A percentile compares a stretch with the other conserved stretches of the same genome.
These are phyloP conservation scores for Ophiostoma ips DNA, from an alignment of 2,329 filamentous ascomycete species.

Conservation along the genomic window DNA sequence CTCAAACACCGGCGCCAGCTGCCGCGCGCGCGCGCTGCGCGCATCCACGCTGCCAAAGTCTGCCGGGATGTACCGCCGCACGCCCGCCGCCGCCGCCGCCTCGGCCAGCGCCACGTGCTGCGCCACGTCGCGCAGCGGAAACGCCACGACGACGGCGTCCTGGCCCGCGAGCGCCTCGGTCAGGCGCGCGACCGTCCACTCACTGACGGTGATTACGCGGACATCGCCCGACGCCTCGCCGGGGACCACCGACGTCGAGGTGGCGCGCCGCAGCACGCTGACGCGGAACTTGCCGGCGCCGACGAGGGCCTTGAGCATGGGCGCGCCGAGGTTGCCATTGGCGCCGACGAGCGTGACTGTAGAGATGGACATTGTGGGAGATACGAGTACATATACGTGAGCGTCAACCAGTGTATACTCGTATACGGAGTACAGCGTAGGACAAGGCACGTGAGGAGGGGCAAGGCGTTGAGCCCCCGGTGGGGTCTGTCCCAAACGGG, in stretches of 20 bases:
- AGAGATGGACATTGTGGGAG: slow-evolving; percentile 23
- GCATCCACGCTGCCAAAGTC: slow-evolving; percentile 29
- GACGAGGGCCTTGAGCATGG: slow-evolving; percentile 21
- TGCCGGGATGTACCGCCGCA: slow-evolving; percentile 25
- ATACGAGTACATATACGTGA: too few species aligned
- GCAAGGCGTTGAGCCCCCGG: too few species aligned
- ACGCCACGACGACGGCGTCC: slow-evolving; percentile 25
- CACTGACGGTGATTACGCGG: slow-evolving; percentile 15
- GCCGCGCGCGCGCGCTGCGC: slow-evolving; percentile 19
- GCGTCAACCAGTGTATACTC: too few species aligned
- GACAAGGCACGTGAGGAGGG: neutral
- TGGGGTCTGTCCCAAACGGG: too few species aligned
- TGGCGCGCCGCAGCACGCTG: slow-evolving; percentile 21
- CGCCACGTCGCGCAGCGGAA: slow-evolving; percentile 18
- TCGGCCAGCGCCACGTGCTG: slow-evolving; percentile 24
- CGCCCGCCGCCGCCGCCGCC: slow-evolving; percentile 24
- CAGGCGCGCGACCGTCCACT: slow-evolving; percentile 20
- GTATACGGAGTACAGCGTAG: too few species aligned
- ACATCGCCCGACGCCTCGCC: slow-evolving; percentile 10
- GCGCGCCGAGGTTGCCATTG: slow-evolving; percentile 23
- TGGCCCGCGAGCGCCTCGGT: slow-evolving; percentile 20
- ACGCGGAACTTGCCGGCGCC: slow-evolving; percentile 19
- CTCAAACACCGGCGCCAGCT: slow-evolving; percentile 24
- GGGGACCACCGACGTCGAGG: slow-evolving; percentile 17
- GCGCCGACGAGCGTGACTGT: slow-evolving; percentile 26